A percentile compares a stretch with the other conserved stretches of the same genome.
Conservation (phyloP, 768 basidiomycete genomes). For the Tulasnella sp. region DNA sequence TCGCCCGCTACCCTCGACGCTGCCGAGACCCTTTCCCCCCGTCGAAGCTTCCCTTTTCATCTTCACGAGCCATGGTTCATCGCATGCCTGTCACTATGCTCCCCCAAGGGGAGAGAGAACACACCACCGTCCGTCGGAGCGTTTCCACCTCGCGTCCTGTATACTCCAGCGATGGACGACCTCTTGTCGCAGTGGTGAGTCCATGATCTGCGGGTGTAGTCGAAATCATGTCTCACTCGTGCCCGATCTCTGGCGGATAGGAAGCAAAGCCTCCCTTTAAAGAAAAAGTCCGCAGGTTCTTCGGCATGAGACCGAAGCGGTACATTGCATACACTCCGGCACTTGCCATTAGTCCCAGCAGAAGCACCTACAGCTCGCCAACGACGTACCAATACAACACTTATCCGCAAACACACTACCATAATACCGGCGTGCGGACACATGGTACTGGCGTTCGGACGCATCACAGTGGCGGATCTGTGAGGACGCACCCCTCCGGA, state of each 20-base stretch:
- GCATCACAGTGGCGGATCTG: background rate
- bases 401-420: background rate
- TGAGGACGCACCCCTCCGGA: background rate
- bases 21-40: background rate
- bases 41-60: background rate
- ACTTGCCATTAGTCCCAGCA: background rate
- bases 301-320: constrained; percentile 23
- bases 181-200: constrained; percentile 24
- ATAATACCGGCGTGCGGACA: background rate
- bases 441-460: background rate
- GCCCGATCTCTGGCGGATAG: background rate
- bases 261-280: constrained; percentile 26
- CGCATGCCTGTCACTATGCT: background rate
- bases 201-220: background rate
- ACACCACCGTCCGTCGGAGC: background rate
- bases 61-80: background rate
- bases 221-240: background rate
- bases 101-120: background rate
- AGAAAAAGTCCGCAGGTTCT: constrained; percentile 23
- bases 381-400: constrained; percentile 10
- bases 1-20: background rate
- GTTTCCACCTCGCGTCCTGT: background rate
- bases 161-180: constrained; percentile 4
- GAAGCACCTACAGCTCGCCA: background rate
- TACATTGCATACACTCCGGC: constrained; percentile 24